Base-by-base conservation (phyloP, 352 stramenopile genomes). In the Globisporangium spiculum region DNA sequence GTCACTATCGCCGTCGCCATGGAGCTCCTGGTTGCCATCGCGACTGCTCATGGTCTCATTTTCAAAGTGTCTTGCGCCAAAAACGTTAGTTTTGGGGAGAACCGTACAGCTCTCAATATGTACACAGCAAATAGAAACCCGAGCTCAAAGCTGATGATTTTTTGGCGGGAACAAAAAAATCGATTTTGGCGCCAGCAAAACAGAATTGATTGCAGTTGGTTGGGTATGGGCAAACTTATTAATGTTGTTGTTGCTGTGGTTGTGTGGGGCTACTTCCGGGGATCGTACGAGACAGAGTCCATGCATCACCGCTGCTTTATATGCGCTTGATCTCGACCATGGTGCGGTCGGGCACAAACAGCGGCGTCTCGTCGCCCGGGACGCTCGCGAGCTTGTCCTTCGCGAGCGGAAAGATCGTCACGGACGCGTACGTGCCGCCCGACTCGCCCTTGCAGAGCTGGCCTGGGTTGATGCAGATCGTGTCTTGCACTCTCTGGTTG, bases 391-490 rank as follows among this genome's bases (percentile, higher is more conserved):
- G 84, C 61, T 90, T 92, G 63, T 98, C 91, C 36, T 79, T 78
- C n/a, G 86, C 66, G 46, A 98, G 82, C 16, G 94, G 94, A 58
- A 98, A 82, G 38, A 99, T 89, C 44, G 92, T 91, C 54, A 99
- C 83, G 18, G 85, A 72, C 12, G 94, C 93, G 78, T 97, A 99
- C 1, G 96, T 98, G 56, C 97, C 97, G 60, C 96, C 97, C 0
- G 92, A 96, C 22, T 90, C 89, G 53, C 92, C 94, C 77, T 98
- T 98, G 61, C 91, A 97, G 26, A 99, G 75, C 68, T 95, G 88
- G 1, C 96, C 96, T 0, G 96, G 96, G 76, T 99, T 99, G 57
- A 99, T 76, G 70, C 96, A 97, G 34, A 99, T 89, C 26, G 90
- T 97, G 61, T 97, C 89, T 69, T 95, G 80, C 30, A 98, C 78